Conservation (phyloP, 2,329 filamentous ascomycete genomes). For the Aureobasidium sp. region DNA sequence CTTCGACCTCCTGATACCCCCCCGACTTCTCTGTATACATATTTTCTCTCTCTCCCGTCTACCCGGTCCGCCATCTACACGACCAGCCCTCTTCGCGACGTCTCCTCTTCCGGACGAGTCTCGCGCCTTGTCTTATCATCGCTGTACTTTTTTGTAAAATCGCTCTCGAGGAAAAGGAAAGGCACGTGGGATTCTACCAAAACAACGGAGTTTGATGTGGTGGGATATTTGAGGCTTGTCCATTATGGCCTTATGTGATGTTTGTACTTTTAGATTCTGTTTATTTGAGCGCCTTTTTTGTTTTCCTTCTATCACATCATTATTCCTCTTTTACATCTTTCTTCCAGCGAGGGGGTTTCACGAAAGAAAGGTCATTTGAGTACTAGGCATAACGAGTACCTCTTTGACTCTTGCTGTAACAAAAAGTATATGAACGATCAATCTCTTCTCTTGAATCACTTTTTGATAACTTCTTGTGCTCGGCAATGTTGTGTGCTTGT, state of each 20-base stretch:
- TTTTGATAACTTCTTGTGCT: not conserved
- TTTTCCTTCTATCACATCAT: not conserved
- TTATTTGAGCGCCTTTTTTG: not conserved
- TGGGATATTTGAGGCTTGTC: not conserved
- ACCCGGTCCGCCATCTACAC: not conserved
- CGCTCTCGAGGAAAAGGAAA: not conserved
- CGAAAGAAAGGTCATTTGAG: not conserved
- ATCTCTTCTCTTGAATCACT: not conserved
- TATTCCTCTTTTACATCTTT: not conserved
- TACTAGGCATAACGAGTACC: not conserved
- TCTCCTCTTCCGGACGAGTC: not conserved
- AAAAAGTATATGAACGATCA: constrained; percentile 6
- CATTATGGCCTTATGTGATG: constrained; percentile 11
- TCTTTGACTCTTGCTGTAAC: not conserved
- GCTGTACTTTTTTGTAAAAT: constrained; percentile 3
- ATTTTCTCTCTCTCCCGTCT: not conserved
- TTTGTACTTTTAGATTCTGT: constrained; percentile 12
- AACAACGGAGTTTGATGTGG: not conserved
- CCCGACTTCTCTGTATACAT: constrained; percentile 11
- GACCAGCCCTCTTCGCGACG: not conserved
- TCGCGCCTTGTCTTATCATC: not conserved
- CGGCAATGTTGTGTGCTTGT: not conserved
- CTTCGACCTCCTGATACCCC: constrained; percentile 10
- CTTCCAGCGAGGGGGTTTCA: not conserved
- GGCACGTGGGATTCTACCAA: not conserved